phyloP scores from a whole-genome alignment of 2,329 filamentous ascomycete genomes.

The Aurifilum marmelostoma region DNA sequence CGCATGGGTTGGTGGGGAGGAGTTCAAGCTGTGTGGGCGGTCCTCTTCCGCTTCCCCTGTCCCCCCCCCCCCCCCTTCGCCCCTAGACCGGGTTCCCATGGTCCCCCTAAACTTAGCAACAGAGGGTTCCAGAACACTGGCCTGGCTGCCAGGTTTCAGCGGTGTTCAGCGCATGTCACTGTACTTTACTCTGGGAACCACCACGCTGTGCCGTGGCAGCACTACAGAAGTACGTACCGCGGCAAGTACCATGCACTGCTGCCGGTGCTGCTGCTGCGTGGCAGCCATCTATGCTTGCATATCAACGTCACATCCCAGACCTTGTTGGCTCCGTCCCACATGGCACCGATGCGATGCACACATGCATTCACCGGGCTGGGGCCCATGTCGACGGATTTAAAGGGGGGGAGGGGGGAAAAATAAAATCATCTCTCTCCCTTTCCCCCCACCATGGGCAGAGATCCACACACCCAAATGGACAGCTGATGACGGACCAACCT shows the following conservation, averaged over 20 bases:
- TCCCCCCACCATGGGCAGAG: neutral
- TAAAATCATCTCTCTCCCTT: neutral
- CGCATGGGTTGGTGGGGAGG: neutral
- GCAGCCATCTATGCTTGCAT: neutral
- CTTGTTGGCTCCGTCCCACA: neutral
- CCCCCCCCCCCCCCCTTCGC: too few species aligned
- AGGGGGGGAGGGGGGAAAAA: neutral
- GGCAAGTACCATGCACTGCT: too few species aligned
- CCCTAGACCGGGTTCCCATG: neutral
- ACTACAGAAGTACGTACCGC: too few species aligned
- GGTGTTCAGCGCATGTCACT: too few species aligned
- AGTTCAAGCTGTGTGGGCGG: too few species aligned
- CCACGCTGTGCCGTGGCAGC: too few species aligned
- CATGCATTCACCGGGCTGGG: neutral
- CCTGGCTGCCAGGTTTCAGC: too few species aligned
- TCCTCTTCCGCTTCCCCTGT: too few species aligned
- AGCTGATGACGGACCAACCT: neutral
- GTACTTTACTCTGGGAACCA: too few species aligned
- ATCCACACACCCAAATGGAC: neutral
- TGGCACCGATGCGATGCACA: neutral
- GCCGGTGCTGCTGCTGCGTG: neutral
- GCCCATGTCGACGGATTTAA: neutral
- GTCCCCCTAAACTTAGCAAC: constrained; percentile 7
- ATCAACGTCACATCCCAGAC: neutral
- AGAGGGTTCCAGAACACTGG: neutral